phyloP scores from a whole-genome alignment of 2,329 filamentous ascomycete species.

The Colletotrichum coccodes region DNA sequence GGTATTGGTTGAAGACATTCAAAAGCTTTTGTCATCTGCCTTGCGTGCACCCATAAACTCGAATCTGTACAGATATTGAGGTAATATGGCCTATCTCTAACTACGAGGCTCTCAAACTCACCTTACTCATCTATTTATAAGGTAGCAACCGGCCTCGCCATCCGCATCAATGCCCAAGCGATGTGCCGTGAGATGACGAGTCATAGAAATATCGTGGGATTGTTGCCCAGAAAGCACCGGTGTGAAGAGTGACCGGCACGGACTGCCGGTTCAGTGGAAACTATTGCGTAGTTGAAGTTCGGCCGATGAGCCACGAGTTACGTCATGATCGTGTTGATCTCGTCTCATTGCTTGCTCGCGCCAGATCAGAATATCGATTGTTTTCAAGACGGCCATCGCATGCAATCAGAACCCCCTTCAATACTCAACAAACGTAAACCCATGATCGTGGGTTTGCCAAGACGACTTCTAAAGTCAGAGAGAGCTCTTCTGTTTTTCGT shows the following conservation, averaged over 20 bases:
- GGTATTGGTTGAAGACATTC: too few species aligned
- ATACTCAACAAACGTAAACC: not conserved
- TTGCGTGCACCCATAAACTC: too few species aligned
- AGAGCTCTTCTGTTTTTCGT: not conserved
- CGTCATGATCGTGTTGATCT: conserved; percentile 18
- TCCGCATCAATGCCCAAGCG: too few species aligned
- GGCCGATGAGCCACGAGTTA: conserved; percentile 16
- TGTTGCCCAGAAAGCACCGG: not conserved
- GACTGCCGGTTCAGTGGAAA: not conserved
- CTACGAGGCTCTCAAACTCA: too few species aligned
- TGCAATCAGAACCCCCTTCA: accelerated
- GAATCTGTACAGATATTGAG: too few species aligned
- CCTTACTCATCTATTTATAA: too few species aligned
- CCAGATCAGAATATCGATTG: too few species aligned
- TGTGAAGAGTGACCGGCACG: not conserved
- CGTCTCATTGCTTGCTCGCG: not conserved
- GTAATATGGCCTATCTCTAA: too few species aligned
- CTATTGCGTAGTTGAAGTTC: conserved; percentile 24
- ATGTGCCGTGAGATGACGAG: too few species aligned
- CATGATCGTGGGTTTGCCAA: not conserved
- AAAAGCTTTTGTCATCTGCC: too few species aligned
- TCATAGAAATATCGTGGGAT: not conserved
- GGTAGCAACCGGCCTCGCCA: too few species aligned
- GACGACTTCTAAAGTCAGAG: not conserved
- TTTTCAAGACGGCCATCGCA: not conserved